Percentiles rank a stretch among this genome's conserved stretches.
These are phyloP conservation scores for Phytopythium aichiense DNA, from an alignment of 352 stramenopile genomes.

Conservation along the genomic window DNA sequence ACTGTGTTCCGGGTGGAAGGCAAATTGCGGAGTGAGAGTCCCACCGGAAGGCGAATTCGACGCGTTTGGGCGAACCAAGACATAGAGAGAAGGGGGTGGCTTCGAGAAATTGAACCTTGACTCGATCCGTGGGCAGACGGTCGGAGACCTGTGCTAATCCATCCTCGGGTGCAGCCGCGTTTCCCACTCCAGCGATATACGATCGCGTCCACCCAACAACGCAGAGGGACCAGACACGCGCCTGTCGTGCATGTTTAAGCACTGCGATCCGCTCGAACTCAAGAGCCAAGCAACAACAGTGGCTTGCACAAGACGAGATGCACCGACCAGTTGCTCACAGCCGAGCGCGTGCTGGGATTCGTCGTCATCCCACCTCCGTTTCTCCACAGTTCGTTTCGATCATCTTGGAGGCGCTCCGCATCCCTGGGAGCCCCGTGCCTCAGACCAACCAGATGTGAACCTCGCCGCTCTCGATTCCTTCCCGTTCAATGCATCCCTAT, in stretches of 20 bases:
- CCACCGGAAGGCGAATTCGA: not conserved
- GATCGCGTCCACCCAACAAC: not conserved
- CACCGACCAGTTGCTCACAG: not conserved
- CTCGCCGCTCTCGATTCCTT: not conserved
- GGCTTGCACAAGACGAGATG: not conserved
- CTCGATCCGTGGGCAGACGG: not conserved
- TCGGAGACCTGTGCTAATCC: not conserved
- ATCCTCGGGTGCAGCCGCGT: not conserved
- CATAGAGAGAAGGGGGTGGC: not conserved
- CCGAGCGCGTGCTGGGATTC: not conserved
- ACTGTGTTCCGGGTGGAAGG: slow-evolving; percentile 4
- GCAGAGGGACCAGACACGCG: not conserved
- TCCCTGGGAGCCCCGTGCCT: not conserved
- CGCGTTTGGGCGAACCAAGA: not conserved
- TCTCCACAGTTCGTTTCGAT: not conserved
- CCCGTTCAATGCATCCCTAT: not conserved
- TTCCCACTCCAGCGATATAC: slow-evolving; percentile 4
- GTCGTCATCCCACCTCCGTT: slow-evolving; percentile 2
- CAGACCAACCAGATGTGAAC: not conserved
- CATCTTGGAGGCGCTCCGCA: not conserved
- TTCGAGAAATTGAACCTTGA: not conserved
- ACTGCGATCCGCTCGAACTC: not conserved
- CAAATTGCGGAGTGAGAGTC: slow-evolving; percentile 4
- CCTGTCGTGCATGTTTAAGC: not conserved
- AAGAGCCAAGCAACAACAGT: not conserved